These are phyloP conservation scores for Phytophthora vignae DNA, from an alignment of 352 stramenopile genomes.

Conservation along the genomic window DNA sequence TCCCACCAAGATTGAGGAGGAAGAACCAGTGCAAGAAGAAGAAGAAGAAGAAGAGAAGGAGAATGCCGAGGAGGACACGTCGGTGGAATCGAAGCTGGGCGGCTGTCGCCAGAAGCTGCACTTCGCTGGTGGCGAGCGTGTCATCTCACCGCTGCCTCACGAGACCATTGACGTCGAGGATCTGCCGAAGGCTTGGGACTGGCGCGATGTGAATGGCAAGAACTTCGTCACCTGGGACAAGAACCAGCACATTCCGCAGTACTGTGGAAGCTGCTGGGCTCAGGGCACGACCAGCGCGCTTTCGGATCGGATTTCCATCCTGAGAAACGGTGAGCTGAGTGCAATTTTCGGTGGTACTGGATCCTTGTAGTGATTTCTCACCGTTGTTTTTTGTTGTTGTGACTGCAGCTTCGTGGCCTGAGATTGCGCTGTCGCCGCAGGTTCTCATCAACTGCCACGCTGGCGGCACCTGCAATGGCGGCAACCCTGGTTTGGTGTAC, in stretches of 20 bases:
- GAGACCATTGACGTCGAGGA: slow-evolving; percentile 79
- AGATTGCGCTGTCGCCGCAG: slow-evolving; percentile 82
- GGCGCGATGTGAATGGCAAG: slow-evolving; percentile 94
- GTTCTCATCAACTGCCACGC: slow-evolving; percentile 89
- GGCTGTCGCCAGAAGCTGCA: slow-evolving; percentile 70
- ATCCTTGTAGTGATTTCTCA: background rate
- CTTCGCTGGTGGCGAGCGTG: slow-evolving; percentile 71
- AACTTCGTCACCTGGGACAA: slow-evolving; percentile 98
- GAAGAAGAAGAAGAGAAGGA: slow-evolving; percentile 28
- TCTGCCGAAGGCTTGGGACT: slow-evolving; percentile 95
- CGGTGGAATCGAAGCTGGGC: slow-evolving; percentile 30
- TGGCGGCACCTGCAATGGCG: slow-evolving; percentile 79
- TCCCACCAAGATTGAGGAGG: slow-evolving; percentile 37
- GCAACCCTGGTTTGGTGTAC: slow-evolving; percentile 85
- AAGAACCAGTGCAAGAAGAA: slow-evolving; percentile 16
- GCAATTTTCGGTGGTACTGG: background rate
- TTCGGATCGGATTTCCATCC: slow-evolving; percentile 92
- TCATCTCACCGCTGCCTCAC: slow-evolving; percentile 78
- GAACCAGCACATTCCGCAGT: slow-evolving; percentile 98
- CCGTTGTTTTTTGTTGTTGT: background rate
- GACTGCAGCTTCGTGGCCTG: slow-evolving; percentile 71
- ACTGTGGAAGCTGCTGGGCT: slow-evolving; percentile 94
- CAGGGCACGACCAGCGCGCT: slow-evolving; percentile 90
- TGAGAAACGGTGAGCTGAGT: slow-evolving; percentile 73
- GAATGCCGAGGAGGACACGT: slow-evolving; percentile 20